These are phyloP conservation scores for Prunus salicina DNA, from an alignment of 306 rosid species.

Conservation along the genomic window DNA sequence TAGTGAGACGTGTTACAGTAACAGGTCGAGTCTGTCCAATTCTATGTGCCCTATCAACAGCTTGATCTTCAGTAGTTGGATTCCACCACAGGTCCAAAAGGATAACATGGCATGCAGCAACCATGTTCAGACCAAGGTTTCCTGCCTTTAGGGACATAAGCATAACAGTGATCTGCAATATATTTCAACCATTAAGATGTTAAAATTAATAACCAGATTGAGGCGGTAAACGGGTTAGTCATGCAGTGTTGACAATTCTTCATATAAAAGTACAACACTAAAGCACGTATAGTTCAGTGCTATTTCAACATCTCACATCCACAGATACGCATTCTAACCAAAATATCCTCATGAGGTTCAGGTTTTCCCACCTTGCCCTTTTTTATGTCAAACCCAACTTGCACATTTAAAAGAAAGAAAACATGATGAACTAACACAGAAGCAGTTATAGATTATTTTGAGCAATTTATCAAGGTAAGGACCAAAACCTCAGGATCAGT, in stretches of 20 bases:
- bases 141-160: slow-evolving; percentile 98
- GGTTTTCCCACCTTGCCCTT: background rate
- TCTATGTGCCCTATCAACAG: slow-evolving; percentile 93
- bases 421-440: background rate
- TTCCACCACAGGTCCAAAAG: slow-evolving; percentile 99
- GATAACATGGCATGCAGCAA: slow-evolving; percentile 94
- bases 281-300: slow-evolving; percentile 12
- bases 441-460: slow-evolving; percentile 1
- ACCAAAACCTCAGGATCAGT: slow-evolving; percentile 73
- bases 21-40: slow-evolving; percentile 99
- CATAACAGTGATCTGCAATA: slow-evolving; percentile 78
- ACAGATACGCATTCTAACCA: background rate
- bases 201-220: slow-evolving; percentile 19
- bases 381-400: background rate
- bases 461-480: slow-evolving; percentile 24
- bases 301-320: slow-evolving; percentile 4
- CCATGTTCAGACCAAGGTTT: slow-evolving; percentile 97
- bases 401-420: slow-evolving; percentile 10
- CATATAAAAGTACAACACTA: slow-evolving; percentile 7
- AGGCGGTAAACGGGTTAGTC: slow-evolving; percentile 19
- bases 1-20: slow-evolving; percentile 83
- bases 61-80: slow-evolving; percentile 99
- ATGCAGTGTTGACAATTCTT: slow-evolving; percentile 1
- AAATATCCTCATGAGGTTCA: background rate
- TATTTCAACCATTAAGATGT: slow-evolving; percentile 24